Evolutionary conservation across 306 rosid genomes (phyloP).

Genomic region (Prunus armeniaca): DNA sequence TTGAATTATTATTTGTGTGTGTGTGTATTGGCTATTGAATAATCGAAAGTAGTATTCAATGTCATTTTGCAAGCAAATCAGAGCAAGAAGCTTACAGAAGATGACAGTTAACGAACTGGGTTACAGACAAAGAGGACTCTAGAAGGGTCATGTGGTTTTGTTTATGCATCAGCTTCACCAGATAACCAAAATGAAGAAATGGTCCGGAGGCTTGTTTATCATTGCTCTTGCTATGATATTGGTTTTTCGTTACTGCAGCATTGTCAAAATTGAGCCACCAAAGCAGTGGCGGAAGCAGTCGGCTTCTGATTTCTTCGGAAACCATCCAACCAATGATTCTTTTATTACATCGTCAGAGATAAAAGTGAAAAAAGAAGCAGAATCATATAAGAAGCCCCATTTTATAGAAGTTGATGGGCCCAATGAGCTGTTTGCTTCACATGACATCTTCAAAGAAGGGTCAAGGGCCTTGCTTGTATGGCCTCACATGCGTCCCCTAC

Average conservation of each 20-base stretch:
- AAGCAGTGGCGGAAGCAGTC: constrained; percentile 36
- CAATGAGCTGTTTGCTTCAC: constrained; percentile 44
- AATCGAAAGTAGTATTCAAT: neutral
- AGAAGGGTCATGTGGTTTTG: neutral
- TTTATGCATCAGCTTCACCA: constrained; percentile 16
- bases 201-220: constrained; percentile 80
- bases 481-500: constrained; percentile 52
- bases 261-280: constrained; percentile 45
- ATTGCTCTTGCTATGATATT: constrained; percentile 54
- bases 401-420: constrained; percentile 59
- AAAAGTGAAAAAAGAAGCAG: constrained; percentile 19
- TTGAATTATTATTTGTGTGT: neutral
- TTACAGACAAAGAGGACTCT: neutral
- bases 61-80: neutral
- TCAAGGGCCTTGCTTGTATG: constrained; percentile 62
- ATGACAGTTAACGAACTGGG: constrained; percentile 6
- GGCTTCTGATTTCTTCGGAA: constrained; percentile 56
- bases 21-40: neutral
- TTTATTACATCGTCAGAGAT: constrained; percentile 21
- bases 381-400: constrained; percentile 41
- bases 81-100: constrained; percentile 8
- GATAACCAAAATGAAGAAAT: constrained; percentile 67
- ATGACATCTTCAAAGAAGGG: constrained; percentile 38
- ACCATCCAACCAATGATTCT: constrained; percentile 35
- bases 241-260: constrained; percentile 48